Evolutionary conservation across 169 alveolate genomes (phyloP), one percentile per base, ranked within the genome.

Genomic region (Plasmodium yoelii): DNA sequence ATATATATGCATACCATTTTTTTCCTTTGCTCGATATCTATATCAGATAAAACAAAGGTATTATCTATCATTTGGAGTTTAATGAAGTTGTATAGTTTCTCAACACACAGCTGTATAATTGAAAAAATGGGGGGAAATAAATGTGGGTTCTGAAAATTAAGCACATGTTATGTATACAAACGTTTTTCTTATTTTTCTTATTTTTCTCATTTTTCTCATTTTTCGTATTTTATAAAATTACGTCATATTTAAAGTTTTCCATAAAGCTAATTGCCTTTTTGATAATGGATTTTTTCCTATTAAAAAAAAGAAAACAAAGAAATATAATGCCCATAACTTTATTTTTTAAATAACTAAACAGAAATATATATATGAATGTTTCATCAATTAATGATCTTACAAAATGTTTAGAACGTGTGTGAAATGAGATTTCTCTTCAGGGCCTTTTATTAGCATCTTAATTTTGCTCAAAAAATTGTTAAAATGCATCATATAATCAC

Each of bases 201-300:
- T n/a, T n/a, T n/a, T n/a, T n/a, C n/a, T n/a, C n/a, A n/a, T n/a
- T 28, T 34, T 15, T 53, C 51, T 7, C 15, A 39, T 68, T 59
- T 19, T 2, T 22, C 56, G 0, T 46, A 13, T 10, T 61, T 61
- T 24, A 5, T 6, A 7, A 10, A 44, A 55, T 61, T 80, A 80
- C 89, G 61, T 80, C 89, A 57, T 80, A 80, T 80, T 80, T 51
- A 46, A 80, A 80, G 26, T 80, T 80, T 44, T 80, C 89, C 47
- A 80, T 55, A 44, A 65, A 70, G 57, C 39, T 9, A 5, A 80
- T 63, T 15, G 89, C 89, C 65, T 51, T 80, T 26, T 70, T 65
- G 46, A 80, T 57, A 44, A 46, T 80, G 63, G 53, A 60, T 9
- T 53, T 80, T 59, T 80, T 80, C 73, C 89, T 80, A 55, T 18